phyloP scores from a whole-genome alignment of 345 rosid genomes.

The Mallotus nudiflorus region DNA sequence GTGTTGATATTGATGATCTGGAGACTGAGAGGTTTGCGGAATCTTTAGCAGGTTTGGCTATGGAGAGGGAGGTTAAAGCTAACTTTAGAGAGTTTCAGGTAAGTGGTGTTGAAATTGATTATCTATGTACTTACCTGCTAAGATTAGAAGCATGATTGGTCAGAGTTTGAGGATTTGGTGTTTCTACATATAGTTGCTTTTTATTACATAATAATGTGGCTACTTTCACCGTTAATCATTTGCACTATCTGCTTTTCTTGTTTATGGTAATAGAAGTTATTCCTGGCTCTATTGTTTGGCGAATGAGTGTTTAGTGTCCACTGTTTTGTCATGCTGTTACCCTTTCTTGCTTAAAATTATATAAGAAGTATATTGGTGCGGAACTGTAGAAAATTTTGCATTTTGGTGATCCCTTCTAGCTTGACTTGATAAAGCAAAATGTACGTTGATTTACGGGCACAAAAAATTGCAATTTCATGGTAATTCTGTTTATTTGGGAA shows the following conservation, averaged over 20 bases:
- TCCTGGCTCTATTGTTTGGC: not conserved
- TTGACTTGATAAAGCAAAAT: not conserved
- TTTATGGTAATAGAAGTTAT: not conserved
- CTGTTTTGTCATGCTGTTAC: not conserved
- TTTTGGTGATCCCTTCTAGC: not conserved
- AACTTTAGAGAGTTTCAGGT: slow-evolving; percentile 89
- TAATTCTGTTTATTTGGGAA: not conserved
- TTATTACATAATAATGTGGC: not conserved
- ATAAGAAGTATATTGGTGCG: not conserved
- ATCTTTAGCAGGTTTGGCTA: slow-evolving; percentile 71
- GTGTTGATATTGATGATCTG: slow-evolving; percentile 65
- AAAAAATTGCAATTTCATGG: not conserved
- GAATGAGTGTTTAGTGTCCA: not conserved
- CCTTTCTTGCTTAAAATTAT: not conserved
- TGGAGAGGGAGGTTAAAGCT: slow-evolving; percentile 74
- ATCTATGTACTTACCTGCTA: not conserved
- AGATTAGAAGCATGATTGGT: not conserved
- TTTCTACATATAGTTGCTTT: not conserved
- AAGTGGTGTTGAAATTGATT: slow-evolving; percentile 10
- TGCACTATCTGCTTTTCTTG: not conserved
- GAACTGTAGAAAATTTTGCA: not conserved
- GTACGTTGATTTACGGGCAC: not conserved
- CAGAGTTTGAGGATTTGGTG: not conserved
- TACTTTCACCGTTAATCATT: not conserved
- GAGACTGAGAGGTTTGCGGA: slow-evolving; percentile 66